These are phyloP conservation scores for Globisporangium paroecandrum DNA, from an alignment of 352 stramenopile genomes.

Conservation along the genomic window DNA sequence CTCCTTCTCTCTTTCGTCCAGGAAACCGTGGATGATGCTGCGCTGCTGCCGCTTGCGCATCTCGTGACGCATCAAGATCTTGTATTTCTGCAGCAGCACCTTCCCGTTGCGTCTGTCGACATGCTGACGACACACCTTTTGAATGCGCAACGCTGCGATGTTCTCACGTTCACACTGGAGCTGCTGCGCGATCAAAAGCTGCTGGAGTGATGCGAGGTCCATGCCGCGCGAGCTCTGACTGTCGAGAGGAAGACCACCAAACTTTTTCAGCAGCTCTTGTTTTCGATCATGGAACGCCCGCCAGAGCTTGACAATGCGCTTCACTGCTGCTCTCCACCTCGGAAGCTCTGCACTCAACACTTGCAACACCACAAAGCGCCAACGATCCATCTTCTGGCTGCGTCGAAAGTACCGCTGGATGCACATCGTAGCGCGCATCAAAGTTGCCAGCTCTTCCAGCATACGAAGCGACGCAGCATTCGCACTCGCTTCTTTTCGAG, in stretches of 20 bases:
- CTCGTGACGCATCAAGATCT: constrained; percentile 43
- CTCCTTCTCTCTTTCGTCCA: constrained; percentile 25
- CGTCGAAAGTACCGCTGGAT: constrained; percentile 44
- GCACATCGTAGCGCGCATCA: constrained; percentile 24
- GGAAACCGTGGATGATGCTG: constrained; percentile 46
- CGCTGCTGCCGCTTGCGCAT: constrained; percentile 47
- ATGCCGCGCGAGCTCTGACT: background rate
- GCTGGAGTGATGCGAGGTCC: constrained; percentile 13
- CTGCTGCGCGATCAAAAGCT: constrained; percentile 22
- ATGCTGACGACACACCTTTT: constrained; percentile 25
- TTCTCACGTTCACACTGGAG: constrained; percentile 13
- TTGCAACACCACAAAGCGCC: constrained; percentile 23
- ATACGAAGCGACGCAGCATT: constrained; percentile 3
- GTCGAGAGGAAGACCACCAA: background rate
- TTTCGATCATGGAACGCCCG: constrained; percentile 14
- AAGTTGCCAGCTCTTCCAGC: constrained; percentile 18
- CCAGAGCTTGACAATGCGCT: constrained; percentile 25
- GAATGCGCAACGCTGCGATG: constrained; percentile 27
- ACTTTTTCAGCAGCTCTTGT: constrained; percentile 8
- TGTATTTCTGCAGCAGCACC: constrained; percentile 39
- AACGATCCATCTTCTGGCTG: constrained; percentile 22
- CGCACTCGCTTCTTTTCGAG: constrained; percentile 9
- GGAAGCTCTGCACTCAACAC: constrained; percentile 34
- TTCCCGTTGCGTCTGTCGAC: constrained; percentile 33
- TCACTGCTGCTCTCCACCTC: constrained; percentile 17